Conservation (phyloP, 2,329 filamentous ascomycete species). For the Rosellinia necatrix region DNA sequence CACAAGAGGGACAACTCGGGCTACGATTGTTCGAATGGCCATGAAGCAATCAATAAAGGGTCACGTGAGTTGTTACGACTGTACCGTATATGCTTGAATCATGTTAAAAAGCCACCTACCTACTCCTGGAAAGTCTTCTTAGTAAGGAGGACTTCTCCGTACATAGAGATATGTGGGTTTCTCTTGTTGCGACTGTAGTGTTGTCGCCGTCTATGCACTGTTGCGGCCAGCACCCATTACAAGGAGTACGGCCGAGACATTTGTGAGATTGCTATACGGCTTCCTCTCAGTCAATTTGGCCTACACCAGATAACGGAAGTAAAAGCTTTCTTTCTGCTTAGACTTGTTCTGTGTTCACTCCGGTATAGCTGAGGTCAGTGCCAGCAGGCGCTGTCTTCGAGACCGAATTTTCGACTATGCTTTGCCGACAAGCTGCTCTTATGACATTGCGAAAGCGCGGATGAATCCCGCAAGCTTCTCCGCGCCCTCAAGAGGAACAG, state of each 20-base stretch:
- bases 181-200: conserved; percentile 15
- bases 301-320: too few species aligned
- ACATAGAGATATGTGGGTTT: conserved; percentile 16
- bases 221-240: too few species aligned
- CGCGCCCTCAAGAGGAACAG: conserved; percentile 69
- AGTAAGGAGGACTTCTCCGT: conserved; percentile 15
- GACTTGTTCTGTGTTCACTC: too few species aligned
- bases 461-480: conserved; percentile 63
- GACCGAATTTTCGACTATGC: neutral
- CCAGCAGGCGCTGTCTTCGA: neutral
- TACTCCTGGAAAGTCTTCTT: conserved; percentile 13
- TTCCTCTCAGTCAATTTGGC: too few species aligned
- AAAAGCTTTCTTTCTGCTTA: too few species aligned
- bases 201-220: conserved; percentile 17
- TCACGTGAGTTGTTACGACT: conserved; percentile 17
- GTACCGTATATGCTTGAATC: conserved; percentile 13
- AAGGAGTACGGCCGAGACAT: too few species aligned
- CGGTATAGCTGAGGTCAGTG: neutral
- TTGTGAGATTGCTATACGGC: too few species aligned
- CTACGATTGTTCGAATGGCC: conserved; percentile 16
- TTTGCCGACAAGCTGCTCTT: neutral
- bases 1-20: conserved; percentile 10
- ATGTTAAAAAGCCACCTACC: conserved; percentile 11
- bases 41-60: conserved; percentile 17
- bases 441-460: conserved; percentile 1